Percentiles rank a stretch among this genome's conserved stretches.
Conservation (phyloP, 2,329 filamentous ascomycete species). For the Fusarium beomiforme region DNA sequence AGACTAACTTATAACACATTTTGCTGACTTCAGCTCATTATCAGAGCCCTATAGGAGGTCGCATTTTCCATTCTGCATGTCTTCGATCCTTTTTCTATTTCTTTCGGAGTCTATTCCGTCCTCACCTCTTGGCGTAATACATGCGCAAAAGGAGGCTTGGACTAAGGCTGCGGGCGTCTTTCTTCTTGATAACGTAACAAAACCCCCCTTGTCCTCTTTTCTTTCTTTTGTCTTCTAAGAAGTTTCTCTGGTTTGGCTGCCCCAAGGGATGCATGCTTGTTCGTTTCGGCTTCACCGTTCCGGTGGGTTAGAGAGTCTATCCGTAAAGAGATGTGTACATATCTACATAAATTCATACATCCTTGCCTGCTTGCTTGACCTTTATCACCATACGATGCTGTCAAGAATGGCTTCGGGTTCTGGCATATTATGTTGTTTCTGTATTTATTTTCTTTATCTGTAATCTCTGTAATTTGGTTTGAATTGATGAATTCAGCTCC, state of each 20-base stretch:
- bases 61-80: neutral
- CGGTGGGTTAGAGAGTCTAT: conserved; percentile 4
- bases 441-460: neutral
- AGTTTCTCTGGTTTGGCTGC: neutral
- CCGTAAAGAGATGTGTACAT: neutral
- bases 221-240: neutral
- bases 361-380: neutral
- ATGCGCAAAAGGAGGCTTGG: conserved; percentile 13
- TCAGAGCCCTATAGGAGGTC: neutral
- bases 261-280: conserved; percentile 1
- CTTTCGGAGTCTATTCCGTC: conserved; percentile 25
- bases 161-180: conserved; percentile 5
- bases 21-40: neutral
- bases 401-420: conserved; percentile 1
- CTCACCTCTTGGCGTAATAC: conserved; percentile 2
- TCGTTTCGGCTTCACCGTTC: conserved; percentile 34
- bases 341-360: no score
- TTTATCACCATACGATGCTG: neutral
- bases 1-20: neutral
- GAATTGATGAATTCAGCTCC: neutral
- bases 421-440: conserved; percentile 6
- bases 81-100: conserved; percentile 12
- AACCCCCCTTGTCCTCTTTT: neutral
- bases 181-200: conserved; percentile 3
- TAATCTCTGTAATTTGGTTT: neutral